A percentile compares a stretch with the other conserved stretches of the same genome.
Conservation (phyloP, 306 rosid species). For the Lablab purpureus region DNA sequence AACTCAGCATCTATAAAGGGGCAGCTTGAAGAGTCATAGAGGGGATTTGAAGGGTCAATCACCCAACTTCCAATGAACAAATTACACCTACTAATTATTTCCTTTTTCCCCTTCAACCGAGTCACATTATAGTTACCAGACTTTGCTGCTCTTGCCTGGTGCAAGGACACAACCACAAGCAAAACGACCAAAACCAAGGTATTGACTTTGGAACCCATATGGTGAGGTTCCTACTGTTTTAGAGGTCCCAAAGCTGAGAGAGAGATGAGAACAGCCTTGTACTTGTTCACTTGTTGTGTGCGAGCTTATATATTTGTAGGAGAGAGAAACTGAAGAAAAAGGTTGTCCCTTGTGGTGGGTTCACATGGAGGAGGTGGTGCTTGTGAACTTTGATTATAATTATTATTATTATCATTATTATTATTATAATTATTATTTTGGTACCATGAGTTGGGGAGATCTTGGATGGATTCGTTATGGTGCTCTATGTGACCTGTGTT, state of each 20-base stretch:
- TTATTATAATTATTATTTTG: constrained; percentile 6
- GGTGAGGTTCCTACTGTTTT: constrained; percentile 24
- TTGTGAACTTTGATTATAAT: constrained; percentile 31
- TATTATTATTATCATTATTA: not conserved
- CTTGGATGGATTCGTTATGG: constrained; percentile 32
- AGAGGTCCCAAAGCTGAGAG: constrained; percentile 8
- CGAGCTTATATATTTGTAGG: constrained; percentile 6
- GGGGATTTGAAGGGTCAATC: constrained; percentile 69
- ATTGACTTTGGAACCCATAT: constrained; percentile 58
- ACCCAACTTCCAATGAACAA: constrained; percentile 87
- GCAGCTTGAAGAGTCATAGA: constrained; percentile 75
- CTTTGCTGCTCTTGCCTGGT: constrained; percentile 56
- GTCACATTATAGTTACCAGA: constrained; percentile 48
- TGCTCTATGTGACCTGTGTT: not conserved
- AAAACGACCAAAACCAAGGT: constrained; percentile 47
- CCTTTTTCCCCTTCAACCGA: constrained; percentile 54
- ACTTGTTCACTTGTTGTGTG: constrained; percentile 30
- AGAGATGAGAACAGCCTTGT: not conserved
- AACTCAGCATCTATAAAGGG: constrained; percentile 80
- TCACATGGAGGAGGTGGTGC: constrained; percentile 44
- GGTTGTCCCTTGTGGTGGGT: constrained; percentile 30
- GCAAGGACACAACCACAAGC: constrained; percentile 40
- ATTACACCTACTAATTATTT: constrained; percentile 60
- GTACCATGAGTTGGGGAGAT: constrained; percentile 18
- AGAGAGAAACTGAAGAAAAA: not conserved